phyloP scores from a whole-genome alignment of 306 rosid genomes.

The Acacia acuminata region DNA sequence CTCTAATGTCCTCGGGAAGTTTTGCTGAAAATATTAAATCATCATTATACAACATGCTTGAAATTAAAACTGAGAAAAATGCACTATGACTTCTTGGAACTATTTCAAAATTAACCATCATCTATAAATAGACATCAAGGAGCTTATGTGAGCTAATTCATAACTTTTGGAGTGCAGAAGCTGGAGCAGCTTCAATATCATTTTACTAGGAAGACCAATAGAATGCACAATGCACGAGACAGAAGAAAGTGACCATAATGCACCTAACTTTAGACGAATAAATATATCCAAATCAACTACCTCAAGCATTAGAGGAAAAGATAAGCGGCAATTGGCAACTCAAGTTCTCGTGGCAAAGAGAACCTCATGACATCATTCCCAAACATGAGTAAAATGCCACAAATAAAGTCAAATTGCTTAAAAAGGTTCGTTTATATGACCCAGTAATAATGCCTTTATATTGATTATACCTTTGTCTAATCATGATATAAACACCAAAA shows the following conservation, averaged over 20 bases:
- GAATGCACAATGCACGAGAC: constrained; percentile 19
- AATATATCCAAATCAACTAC: constrained; percentile 23
- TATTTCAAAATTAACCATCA: constrained; percentile 23
- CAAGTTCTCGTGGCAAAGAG: constrained; percentile 13
- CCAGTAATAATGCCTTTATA: constrained; percentile 20
- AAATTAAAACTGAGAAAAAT: constrained; percentile 28
- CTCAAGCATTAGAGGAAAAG: constrained; percentile 24
- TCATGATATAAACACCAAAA: constrained; percentile 29
- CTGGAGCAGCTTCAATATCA: constrained; percentile 23
- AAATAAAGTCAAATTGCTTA: constrained; percentile 25
- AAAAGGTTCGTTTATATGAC: constrained; percentile 21
- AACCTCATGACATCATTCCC: constrained; percentile 26
- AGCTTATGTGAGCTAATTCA: constrained; percentile 12
- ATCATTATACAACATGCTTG: constrained; percentile 23
- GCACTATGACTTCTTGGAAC: neutral
- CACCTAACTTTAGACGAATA: constrained; percentile 13
- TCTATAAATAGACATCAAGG: constrained; percentile 13
- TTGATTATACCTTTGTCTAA: constrained; percentile 29
- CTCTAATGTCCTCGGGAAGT: constrained; percentile 92
- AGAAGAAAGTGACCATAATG: neutral
- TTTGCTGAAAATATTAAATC: constrained; percentile 51
- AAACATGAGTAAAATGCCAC: constrained; percentile 14
- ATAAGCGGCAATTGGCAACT: constrained; percentile 21
- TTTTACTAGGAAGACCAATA: constrained; percentile 10
- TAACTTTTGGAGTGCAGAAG: constrained; percentile 13